Base-by-base conservation (phyloP, 192 early-diverging fungal species). In the Linnemannia exigua region DNA sequence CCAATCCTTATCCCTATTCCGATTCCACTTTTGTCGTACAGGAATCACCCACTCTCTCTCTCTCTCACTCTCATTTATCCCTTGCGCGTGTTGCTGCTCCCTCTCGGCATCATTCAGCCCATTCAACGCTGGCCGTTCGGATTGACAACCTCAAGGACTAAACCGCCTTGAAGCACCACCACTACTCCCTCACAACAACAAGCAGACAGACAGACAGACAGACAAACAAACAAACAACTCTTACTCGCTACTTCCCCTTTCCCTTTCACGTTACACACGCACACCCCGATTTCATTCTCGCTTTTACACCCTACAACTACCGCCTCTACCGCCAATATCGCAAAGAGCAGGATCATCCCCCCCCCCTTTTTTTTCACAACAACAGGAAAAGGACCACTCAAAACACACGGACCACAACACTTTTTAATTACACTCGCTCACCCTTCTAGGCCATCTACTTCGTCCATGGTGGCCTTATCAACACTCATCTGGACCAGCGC, bases 401-500 rank as follows among this genome's bases (percentile, higher is more conserved):
- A 15, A 15, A 28, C 28, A 28, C 25, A n/a, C 58, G 58, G 28
- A 2, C 54, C 22, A 58, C 41, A 6, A 3, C 28, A 6, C 14
- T 1, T 63, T 63, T 22, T 63, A 31, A 28, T 11, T 31, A 31
- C 28, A n/a, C 31, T 14, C 31, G 25, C 14, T 28, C 28, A 15
- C 12, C 8, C 12, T 63, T 31, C 12, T 31, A 15, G 58, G 25
- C 28, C 58, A 63, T 63, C 58, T 63, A 15, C 9, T 47, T 36
- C 35, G 63, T 48, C 79, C 38, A 74, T 80, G 79, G 72, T 75
- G 72, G 47, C 72, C 67, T 37, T 74, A 58, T 74, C 79, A 46
- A 74, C 72, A 28, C 36, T 80, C n/a, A 22, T 80, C 38, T 80
- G 79, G 79, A 80, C 61, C 41, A 73, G 70, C 37, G 70, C 71